Percentiles rank a stretch among this genome's conserved stretches.
phyloP scores from a whole-genome alignment of 1,284 basidiomycete species.

The Fomitopsis betulina region DNA sequence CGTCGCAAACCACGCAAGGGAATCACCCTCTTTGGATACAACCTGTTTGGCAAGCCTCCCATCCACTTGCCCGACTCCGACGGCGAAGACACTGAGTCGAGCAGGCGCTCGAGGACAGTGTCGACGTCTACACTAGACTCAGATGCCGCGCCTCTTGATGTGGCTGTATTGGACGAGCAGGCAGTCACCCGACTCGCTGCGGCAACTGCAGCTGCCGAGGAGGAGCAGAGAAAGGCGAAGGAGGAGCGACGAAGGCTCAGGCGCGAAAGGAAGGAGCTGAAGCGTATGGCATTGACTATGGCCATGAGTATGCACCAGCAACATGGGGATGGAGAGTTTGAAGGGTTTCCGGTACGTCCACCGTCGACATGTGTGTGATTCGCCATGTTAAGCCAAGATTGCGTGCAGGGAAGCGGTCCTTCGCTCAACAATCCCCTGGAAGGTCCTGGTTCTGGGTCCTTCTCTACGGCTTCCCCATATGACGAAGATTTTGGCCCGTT shows the following conservation, averaged over 20 bases:
- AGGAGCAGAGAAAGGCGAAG: slow-evolving; percentile 37
- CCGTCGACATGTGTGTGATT: neutral
- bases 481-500: slow-evolving; percentile 37
- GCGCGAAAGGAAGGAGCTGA: slow-evolving; percentile 43
- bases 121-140: slow-evolving; percentile 58
- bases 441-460: slow-evolving; percentile 16
- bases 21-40: slow-evolving; percentile 58
- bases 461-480: slow-evolving; percentile 14
- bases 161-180: slow-evolving; percentile 45
- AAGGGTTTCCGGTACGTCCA: slow-evolving; percentile 52
- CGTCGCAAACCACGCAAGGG: slow-evolving; percentile 31
- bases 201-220: slow-evolving; percentile 32
- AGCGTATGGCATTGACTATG: slow-evolving; percentile 34
- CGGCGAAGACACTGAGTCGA: slow-evolving; percentile 27
- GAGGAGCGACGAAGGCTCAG: slow-evolving; percentile 42
- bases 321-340: slow-evolving; percentile 37
- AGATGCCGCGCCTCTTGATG: slow-evolving; percentile 59
- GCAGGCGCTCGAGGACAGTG: slow-evolving; percentile 18
- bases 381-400: neutral
- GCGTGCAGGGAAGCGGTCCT: slow-evolving; percentile 27
- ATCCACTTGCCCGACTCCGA: slow-evolving; percentile 56
- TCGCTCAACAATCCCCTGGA: slow-evolving; percentile 9
- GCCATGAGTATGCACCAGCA: slow-evolving; percentile 29
- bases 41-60: slow-evolving; percentile 56
- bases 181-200: slow-evolving; percentile 34